Base-by-base conservation (phyloP, 257 asterid genomes). In the Vinca minor region DNA sequence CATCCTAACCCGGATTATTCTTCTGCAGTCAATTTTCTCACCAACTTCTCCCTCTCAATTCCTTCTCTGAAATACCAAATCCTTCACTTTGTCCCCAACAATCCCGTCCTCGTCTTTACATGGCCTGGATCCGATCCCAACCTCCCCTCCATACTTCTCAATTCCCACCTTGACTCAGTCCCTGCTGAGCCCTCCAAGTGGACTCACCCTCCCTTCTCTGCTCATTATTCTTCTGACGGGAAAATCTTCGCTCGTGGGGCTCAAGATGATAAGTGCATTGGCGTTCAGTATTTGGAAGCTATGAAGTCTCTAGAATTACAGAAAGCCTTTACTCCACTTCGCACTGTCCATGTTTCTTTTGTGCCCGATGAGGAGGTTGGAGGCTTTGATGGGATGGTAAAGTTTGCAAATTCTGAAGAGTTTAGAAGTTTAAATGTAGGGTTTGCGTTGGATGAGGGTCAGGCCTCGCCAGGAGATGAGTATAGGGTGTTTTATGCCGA, bases 341-440 rank as follows among this genome's bases (percentile, higher is more conserved):
- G 96, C 20, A 81, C 78, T 17, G 69, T 89, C 34, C 91, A 89
- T 47, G 66, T 87, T 39, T 83, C 84, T 0, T 92, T 79, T 46
- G 96, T 92, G 2, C 98, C 98, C 0, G 96, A 87, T 0, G 98
- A 89, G 61, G 98, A 92, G 55, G 25, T 87, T 12, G 98, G 97
- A 2, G 98, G 96, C 4, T 81, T 79, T 70, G 88, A 89, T 74
- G 96, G 96, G 83, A 87, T 84, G 98, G 78, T 66, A 55, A 85
- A 77, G 74, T 92, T 92, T 63, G 94, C 77, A 3, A 73, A 78
- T 67, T 76, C 77, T 32, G 48, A 65, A 13, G 91, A 81, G 69
- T 87, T 89, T 69, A 67, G 68, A 49, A 82, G 69, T 35, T 57
- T 89, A 74, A 89, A 93, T 68, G 57, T 93, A 45, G 96, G 97